These are phyloP conservation scores for Anthracocystis panici-leucophaei DNA, from an alignment of 1,284 basidiomycete genomes.

Conservation along the genomic window DNA sequence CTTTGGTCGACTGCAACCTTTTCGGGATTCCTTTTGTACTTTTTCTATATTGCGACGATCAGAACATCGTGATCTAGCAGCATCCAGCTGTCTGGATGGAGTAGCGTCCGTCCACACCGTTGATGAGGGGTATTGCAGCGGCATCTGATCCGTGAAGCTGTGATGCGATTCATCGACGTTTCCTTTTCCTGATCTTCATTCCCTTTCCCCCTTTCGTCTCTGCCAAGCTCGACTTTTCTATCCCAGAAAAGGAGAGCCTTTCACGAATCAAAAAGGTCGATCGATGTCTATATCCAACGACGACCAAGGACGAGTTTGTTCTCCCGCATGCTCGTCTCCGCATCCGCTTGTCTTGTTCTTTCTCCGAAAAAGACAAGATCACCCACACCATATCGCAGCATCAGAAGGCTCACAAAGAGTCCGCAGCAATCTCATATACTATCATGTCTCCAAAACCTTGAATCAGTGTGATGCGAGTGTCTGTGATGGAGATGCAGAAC, in stretches of 20 bases:
- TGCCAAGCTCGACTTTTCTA: slow-evolving; percentile 16
- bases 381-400: slow-evolving; percentile 50
- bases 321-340: slow-evolving; percentile 36
- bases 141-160: slow-evolving; percentile 43
- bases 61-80: slow-evolving; percentile 21
- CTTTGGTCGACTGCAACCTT: slow-evolving; percentile 34
- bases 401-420: slow-evolving; percentile 56
- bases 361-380: slow-evolving; percentile 24
- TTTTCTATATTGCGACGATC: slow-evolving; percentile 43
- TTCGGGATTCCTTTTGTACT: slow-evolving; percentile 56
- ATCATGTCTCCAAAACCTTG: slow-evolving; percentile 29
- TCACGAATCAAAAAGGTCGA: slow-evolving; percentile 52
- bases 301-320: slow-evolving; percentile 30
- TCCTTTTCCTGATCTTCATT: slow-evolving; percentile 3
- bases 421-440: slow-evolving; percentile 54
- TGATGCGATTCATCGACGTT: slow-evolving; percentile 18
- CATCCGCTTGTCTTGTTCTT: slow-evolving; percentile 26
- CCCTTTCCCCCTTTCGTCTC: background rate
- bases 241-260: slow-evolving; percentile 5
- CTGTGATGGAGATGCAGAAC: background rate
- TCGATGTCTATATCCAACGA: slow-evolving; percentile 17
- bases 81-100: slow-evolving; percentile 28
- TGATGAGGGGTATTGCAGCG: slow-evolving; percentile 19
- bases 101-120: slow-evolving; percentile 29
- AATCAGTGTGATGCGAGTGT: background rate